Evolutionary conservation across 768 basidiomycete species (phyloP).

Genomic region (Russula sp.): DNA sequence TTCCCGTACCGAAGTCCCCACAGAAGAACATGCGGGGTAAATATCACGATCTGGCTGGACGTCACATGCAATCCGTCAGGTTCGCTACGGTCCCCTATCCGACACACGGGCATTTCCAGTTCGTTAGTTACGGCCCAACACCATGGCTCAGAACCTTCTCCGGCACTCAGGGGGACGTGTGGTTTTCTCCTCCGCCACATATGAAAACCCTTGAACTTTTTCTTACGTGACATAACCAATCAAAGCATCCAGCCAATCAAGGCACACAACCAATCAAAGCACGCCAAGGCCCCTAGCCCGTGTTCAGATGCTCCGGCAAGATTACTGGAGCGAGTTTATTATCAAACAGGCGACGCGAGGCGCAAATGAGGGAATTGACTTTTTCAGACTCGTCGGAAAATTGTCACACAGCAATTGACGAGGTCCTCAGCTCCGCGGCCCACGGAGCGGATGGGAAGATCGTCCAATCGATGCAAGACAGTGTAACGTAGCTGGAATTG

Average conservation of each 20-base stretch:
- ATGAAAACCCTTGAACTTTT: constrained; percentile 13
- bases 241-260: too few species aligned
- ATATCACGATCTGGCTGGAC: neutral
- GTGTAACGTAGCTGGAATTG: neutral
- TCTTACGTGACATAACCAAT: constrained; percentile 12
- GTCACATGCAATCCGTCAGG: constrained; percentile 8
- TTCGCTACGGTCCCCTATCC: neutral
- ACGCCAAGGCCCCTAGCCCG: constrained; percentile 6
- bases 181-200: neutral
- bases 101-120: constrained; percentile 4
- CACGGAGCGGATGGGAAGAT: neutral
- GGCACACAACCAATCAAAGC: too few species aligned
- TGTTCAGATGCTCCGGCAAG: neutral
- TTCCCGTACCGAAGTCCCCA: constrained; percentile 4
- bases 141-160: neutral
- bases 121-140: constrained; percentile 7
- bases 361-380: neutral
- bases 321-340: constrained; percentile 3
- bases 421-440: constrained; percentile 11
- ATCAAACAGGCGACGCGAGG: neutral
- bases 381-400: constrained; percentile 5
- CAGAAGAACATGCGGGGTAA: constrained; percentile 16
- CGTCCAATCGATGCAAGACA: neutral
- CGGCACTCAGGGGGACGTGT: constrained; percentile 4
- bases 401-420: constrained; percentile 1